Percentiles rank a stretch among this genome's conserved stretches.
These are phyloP conservation scores for Coprinellus aureogranulatus DNA, from an alignment of 768 basidiomycete species.

Conservation along the genomic window DNA sequence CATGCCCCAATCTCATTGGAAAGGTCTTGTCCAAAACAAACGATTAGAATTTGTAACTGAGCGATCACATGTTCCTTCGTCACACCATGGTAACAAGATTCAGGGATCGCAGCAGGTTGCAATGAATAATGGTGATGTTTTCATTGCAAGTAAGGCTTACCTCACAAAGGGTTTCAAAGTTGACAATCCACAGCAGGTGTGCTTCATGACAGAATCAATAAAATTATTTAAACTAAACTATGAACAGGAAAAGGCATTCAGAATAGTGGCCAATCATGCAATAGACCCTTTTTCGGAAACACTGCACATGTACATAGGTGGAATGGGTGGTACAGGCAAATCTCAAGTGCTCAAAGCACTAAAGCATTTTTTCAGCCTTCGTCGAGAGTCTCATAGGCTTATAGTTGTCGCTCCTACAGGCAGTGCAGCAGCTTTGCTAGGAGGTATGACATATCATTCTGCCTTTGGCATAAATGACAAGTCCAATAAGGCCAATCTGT, in stretches of 20 bases:
- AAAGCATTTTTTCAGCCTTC: slow-evolving; percentile 15
- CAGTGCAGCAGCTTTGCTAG: slow-evolving; percentile 18
- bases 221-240: slow-evolving; percentile 20
- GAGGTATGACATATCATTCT: background rate
- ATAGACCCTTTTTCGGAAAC: slow-evolving; percentile 9
- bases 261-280: slow-evolving; percentile 28
- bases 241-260: slow-evolving; percentile 31
- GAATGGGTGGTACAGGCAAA: slow-evolving; percentile 34
- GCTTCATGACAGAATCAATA: slow-evolving; percentile 4
- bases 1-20: too few relatives aligned
- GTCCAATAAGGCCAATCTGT: slow-evolving; percentile 6
- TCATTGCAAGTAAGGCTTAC: slow-evolving; percentile 10
- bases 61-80: background rate
- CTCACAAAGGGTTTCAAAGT: slow-evolving; percentile 13
- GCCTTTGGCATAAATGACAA: background rate
- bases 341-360: slow-evolving; percentile 28
- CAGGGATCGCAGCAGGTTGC: background rate
- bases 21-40: too few relatives aligned
- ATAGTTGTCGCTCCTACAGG: slow-evolving; percentile 26
- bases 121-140: background rate
- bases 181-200: background rate
- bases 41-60: too few relatives aligned
- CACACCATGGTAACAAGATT: background rate
- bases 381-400: slow-evolving; percentile 25
- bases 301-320: slow-evolving; percentile 32